Evolutionary conservation across 2,329 filamentous ascomycete species (phyloP).

Genomic region (Penicillium sp.): DNA sequence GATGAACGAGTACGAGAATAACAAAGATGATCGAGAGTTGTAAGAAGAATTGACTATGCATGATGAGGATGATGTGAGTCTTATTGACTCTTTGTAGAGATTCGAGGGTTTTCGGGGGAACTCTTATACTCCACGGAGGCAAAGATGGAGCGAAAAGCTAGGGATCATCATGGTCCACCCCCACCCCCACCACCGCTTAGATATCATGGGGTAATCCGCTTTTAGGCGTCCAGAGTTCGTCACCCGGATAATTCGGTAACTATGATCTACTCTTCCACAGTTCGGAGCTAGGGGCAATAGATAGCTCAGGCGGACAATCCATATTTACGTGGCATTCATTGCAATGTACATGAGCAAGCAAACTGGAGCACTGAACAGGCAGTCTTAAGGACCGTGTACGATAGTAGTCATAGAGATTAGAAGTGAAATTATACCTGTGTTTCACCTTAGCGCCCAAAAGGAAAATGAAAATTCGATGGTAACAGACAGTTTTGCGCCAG

Average conservation of each 20-base stretch:
- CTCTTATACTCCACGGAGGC: not conserved
- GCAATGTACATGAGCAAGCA: not conserved
- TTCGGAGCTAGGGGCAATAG: not conserved
- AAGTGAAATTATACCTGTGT: conserved; percentile 2
- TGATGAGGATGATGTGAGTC: not conserved
- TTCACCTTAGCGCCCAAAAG: conserved; percentile 4
- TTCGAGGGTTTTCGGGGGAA: not conserved
- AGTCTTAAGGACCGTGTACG: not conserved
- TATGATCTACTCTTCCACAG: not conserved
- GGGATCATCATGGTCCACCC: conserved; percentile 14
- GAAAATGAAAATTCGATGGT: not conserved
- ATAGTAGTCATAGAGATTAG: not conserved
- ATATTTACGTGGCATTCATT: not conserved
- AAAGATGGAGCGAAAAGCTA: not conserved
- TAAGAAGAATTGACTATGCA: conserved; percentile 14
- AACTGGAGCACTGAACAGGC: not conserved
- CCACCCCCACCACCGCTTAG: conserved; percentile 22
- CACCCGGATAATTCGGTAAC: not conserved
- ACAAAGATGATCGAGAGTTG: conserved; percentile 13
- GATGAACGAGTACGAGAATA: conserved; percentile 12
- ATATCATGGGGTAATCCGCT: not conserved
- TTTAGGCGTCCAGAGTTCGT: not conserved
- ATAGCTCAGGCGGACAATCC: not conserved
- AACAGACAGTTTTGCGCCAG: not conserved
- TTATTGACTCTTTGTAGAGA: not conserved